phyloP scores from a whole-genome alignment of 371 early-diverging fungal genomes.

The Catenaria anguillulae region DNA sequence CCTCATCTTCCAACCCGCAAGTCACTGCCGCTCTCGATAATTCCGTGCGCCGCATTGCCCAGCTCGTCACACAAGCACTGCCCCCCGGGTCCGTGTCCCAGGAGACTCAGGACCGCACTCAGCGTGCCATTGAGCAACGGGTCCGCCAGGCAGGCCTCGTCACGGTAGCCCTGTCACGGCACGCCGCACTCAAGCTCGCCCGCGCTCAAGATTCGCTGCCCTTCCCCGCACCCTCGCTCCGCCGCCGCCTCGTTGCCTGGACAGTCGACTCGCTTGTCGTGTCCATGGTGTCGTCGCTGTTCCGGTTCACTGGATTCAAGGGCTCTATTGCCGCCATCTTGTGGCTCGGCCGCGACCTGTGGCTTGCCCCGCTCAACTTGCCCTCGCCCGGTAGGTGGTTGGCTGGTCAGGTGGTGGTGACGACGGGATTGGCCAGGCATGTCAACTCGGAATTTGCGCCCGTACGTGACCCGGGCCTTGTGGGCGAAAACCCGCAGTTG shows the following conservation, averaged over 20 bases:
- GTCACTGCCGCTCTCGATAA: too few species aligned
- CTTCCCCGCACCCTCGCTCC: conserved; percentile 1
- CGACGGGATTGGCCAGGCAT: not conserved
- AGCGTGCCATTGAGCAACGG: too few species aligned
- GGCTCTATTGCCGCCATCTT: not conserved
- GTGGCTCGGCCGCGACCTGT: conserved; percentile 4
- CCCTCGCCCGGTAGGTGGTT: conserved; percentile 4
- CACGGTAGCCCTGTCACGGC: not conserved
- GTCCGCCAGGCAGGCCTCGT: too few species aligned
- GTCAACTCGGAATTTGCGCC: conserved; percentile 1
- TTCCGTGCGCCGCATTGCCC: too few species aligned
- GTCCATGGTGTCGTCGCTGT: not conserved
- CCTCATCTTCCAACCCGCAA: too few species aligned
- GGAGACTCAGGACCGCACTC: too few species aligned
- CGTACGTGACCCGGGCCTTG: not conserved
- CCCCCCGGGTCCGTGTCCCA: too few species aligned
- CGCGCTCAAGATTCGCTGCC: conserved; percentile 1
- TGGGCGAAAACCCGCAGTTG: not conserved
- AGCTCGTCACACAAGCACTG: too few species aligned
- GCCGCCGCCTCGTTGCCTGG: not conserved
- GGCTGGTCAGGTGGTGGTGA: not conserved
- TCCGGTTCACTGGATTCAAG: not conserved
- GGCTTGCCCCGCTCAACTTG: not conserved
- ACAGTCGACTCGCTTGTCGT: not conserved
- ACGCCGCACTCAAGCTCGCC: not conserved